Evolutionary conservation across 768 basidiomycete species (phyloP).

Genomic region (Termitomyces sp.): DNA sequence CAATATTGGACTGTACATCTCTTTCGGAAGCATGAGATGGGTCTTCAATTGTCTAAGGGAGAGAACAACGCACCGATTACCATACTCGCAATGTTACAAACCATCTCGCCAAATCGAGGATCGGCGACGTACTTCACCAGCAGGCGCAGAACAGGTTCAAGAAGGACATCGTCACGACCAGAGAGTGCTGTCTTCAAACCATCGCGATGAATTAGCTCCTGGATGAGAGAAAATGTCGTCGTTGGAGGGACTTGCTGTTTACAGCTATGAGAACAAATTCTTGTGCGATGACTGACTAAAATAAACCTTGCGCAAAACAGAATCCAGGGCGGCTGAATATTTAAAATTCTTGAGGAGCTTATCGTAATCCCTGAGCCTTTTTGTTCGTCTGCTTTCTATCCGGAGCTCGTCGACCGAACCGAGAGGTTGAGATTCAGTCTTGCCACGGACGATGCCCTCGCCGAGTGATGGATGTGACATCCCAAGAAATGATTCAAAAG

Average conservation of each 20-base stretch:
- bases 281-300: neutral
- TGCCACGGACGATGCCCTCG: conserved; percentile 38
- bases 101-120: conserved; percentile 89
- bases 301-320: conserved; percentile 77
- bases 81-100: conserved; percentile 71
- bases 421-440: conserved; percentile 40
- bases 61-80: conserved; percentile 65
- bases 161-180: conserved; percentile 87
- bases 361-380: conserved; percentile 82
- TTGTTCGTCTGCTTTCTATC: conserved; percentile 66
- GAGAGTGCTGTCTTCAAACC: conserved; percentile 81
- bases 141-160: conserved; percentile 87
- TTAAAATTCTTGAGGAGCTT: conserved; percentile 85
- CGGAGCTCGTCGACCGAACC: conserved; percentile 72
- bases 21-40: conserved; percentile 32
- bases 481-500: conserved; percentile 65
- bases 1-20: conserved; percentile 88
- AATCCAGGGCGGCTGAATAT: conserved; percentile 91
- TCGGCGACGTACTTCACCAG: conserved; percentile 82
- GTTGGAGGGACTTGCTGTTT: conserved; percentile 74
- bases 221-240: conserved; percentile 84
- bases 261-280: neutral
- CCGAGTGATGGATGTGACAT: conserved; percentile 50
- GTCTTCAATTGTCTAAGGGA: conserved; percentile 2
- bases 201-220: conserved; percentile 90